Conservation (phyloP, 2,329 filamentous ascomycete species). For the Chaetomiaceae sp. region DNA sequence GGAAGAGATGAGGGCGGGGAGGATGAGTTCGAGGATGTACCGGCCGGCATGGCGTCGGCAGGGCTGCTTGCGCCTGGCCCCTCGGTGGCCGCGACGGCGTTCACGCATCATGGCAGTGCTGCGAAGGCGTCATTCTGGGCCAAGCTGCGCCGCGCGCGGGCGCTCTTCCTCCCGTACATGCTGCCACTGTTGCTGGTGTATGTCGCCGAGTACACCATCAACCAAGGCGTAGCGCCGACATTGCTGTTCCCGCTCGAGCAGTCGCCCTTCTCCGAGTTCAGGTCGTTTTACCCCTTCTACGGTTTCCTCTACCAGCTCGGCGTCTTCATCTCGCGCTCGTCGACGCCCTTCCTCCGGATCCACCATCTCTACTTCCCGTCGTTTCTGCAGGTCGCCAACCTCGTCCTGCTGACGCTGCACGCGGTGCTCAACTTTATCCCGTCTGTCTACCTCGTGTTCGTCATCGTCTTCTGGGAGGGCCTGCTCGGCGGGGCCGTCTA, state of each 20-base stretch:
- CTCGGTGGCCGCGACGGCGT: constrained; percentile 37
- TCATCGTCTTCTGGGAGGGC: constrained; percentile 90
- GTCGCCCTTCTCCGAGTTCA: constrained; percentile 74
- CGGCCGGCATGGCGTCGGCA: constrained; percentile 40
- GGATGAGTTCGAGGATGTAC: constrained; percentile 30
- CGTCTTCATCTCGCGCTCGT: constrained; percentile 90
- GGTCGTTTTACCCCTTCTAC: constrained; percentile 92
- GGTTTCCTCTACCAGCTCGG: constrained; percentile 91
- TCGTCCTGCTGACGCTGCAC: constrained; percentile 68
- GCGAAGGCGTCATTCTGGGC: constrained; percentile 32
- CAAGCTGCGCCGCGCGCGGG: constrained; percentile 62
- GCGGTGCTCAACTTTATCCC: constrained; percentile 78
- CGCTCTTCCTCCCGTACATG: constrained; percentile 78
- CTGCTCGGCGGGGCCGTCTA: constrained; percentile 88
- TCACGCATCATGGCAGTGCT: constrained; percentile 21
- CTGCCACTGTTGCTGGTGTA: constrained; percentile 88
- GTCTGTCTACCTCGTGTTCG: constrained; percentile 78
- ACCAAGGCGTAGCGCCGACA: constrained; percentile 87
- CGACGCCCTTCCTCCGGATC: constrained; percentile 79
- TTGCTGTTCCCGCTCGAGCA: constrained; percentile 74
- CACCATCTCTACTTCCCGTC: constrained; percentile 78
- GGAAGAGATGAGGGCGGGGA: constrained; percentile 33
- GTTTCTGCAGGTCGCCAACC: constrained; percentile 74
- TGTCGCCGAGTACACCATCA: constrained; percentile 94
- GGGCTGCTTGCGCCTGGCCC: constrained; percentile 45